Percentiles rank a stretch among this genome's conserved stretches.
Conservation (phyloP, 2,329 filamentous ascomycete species). For the Fusarium aywerte region DNA sequence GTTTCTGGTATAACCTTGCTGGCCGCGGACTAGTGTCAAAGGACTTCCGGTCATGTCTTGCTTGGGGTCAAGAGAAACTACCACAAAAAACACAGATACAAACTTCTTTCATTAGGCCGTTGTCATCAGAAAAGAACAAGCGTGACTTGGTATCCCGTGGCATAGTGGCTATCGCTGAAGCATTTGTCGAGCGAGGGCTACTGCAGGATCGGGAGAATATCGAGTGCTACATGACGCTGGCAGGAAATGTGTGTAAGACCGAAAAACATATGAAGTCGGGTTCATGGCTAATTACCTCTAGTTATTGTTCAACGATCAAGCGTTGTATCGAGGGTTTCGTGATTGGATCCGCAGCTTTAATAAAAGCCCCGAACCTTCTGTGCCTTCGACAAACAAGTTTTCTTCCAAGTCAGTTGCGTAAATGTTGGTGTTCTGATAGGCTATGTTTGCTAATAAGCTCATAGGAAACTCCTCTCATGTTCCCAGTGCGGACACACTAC, state of each 20-base stretch:
- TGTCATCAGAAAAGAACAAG: accelerated
- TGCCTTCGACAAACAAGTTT: accelerated
- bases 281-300: neutral
- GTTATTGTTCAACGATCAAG: neutral
- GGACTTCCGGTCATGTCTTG: neutral
- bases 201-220: constrained; percentile 21
- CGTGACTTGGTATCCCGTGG: neutral
- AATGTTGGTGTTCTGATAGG: accelerated
- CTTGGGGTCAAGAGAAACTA: neutral
- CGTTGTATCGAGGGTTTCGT: neutral
- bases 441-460: accelerated
- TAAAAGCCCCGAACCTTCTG: neutral
- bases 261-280: too few relatives aligned
- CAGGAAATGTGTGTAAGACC: constrained; percentile 13
- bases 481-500: neutral
- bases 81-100: neutral
- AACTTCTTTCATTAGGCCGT: accelerated
- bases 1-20: neutral
- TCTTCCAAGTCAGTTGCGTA: neutral
- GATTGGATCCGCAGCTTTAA: constrained; percentile 1
- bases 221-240: constrained; percentile 10
- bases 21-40: neutral
- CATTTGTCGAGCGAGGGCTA: constrained; percentile 23
- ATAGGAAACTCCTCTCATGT: neutral
- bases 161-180: constrained; percentile 10